A percentile compares a stretch with the other conserved stretches of the same genome.
Evolutionary conservation across 495 filamentous ascomycete genomes (phyloP).

Genomic region (Penicillium silybi): DNA sequence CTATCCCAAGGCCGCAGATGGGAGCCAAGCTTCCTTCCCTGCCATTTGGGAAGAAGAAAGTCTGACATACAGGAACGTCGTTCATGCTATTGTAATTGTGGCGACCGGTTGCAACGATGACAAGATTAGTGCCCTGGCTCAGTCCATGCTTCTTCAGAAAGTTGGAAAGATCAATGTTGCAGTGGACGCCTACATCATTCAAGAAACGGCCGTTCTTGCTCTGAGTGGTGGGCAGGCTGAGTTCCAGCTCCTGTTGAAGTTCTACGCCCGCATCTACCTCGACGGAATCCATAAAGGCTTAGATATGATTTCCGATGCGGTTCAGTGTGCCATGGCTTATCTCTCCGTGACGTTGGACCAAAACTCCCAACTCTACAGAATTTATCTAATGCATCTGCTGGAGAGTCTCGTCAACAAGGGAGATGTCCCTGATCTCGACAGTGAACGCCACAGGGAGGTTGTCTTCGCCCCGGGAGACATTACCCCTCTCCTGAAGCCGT

Average conservation of each 20-base stretch:
- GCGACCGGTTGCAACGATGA: constrained; percentile 76
- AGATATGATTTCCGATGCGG: constrained; percentile 30
- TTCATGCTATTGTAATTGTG: constrained; percentile 86
- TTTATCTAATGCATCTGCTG: constrained; percentile 79
- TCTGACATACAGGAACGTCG: constrained; percentile 69
- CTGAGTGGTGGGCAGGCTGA: constrained; percentile 69
- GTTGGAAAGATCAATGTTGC: constrained; percentile 72
- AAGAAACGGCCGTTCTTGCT: constrained; percentile 73
- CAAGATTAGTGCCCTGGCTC: constrained; percentile 90
- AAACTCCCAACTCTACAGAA: constrained; percentile 66
- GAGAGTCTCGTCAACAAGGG: constrained; percentile 88
- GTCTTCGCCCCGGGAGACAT: constrained; percentile 82
- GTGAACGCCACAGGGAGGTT: constrained; percentile 65
- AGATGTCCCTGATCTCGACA: constrained; percentile 56
- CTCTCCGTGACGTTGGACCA: constrained; percentile 65
- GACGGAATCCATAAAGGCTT: constrained; percentile 67
- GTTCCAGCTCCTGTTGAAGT: constrained; percentile 77
- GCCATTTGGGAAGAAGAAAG: constrained; percentile 71
- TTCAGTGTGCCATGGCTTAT: constrained; percentile 64
- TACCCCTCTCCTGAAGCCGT: constrained; percentile 71
- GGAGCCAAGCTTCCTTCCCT: constrained; percentile 74
- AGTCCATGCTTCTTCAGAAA: constrained; percentile 93
- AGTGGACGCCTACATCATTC: constrained; percentile 79
- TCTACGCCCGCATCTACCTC: constrained; percentile 68
- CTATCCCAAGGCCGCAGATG: constrained; percentile 59